These are phyloP conservation scores for Fraxinus cuspidata DNA, from an alignment of 257 asterid genomes.

Conservation along the genomic window DNA sequence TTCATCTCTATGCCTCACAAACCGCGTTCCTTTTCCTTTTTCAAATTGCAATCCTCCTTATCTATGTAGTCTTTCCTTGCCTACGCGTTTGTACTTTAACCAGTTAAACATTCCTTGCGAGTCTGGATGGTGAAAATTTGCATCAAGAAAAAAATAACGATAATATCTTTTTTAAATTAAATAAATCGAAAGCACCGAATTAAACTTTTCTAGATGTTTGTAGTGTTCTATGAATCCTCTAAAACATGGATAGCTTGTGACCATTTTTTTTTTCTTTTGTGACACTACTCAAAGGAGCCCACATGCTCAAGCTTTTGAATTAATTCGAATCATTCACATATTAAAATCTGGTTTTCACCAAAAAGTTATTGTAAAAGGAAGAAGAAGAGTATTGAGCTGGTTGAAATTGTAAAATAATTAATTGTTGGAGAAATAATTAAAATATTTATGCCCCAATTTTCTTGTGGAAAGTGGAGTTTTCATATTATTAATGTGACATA, in stretches of 20 bases:
- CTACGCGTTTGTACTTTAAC: too few relatives aligned
- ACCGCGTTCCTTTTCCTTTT: too few relatives aligned
- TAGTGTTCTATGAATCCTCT: background rate
- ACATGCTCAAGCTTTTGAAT: background rate
- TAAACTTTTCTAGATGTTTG: background rate
- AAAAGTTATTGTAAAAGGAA: conserved; percentile 11
- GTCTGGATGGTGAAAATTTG: too few relatives aligned
- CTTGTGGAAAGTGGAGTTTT: conserved; percentile 26
- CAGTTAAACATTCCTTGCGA: too few relatives aligned
- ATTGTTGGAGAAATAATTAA: background rate
- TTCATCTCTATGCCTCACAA: too few relatives aligned
- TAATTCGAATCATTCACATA: conserved; percentile 4
- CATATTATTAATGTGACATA: conserved; percentile 9
- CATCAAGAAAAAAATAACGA: too few relatives aligned
- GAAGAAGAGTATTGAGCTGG: background rate
- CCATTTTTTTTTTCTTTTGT: conserved; percentile 16
- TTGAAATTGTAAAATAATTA: background rate
- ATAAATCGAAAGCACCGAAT: background rate
- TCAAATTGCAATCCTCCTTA: too few relatives aligned
- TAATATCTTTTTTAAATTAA: background rate
- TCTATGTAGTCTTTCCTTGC: too few relatives aligned
- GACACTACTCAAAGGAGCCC: conserved; percentile 14
- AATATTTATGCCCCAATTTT: conserved; percentile 1
- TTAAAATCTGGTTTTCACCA: conserved; percentile 22
- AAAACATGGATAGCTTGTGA: background rate